Percentiles rank a stretch among this genome's conserved stretches.
These are phyloP conservation scores for Tetrapyrgos nigripes DNA, from an alignment of 1,284 basidiomycete genomes.

Conservation along the genomic window DNA sequence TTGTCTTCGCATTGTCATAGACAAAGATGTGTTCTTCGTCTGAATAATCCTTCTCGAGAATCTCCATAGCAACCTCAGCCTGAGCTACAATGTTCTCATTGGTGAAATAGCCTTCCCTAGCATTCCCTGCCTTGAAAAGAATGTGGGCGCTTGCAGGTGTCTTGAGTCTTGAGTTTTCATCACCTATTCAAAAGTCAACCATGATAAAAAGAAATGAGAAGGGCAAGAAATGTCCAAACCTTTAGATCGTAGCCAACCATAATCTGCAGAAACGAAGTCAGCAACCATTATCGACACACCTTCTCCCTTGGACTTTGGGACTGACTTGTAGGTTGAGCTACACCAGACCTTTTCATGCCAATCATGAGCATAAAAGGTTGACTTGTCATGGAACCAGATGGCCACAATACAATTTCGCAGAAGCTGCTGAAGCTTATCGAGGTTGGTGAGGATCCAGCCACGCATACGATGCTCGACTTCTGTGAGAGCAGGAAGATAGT, in stretches of 20 bases:
- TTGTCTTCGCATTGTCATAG: slow-evolving; percentile 44
- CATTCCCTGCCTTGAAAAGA: slow-evolving; percentile 30
- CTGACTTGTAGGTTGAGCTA: slow-evolving; percentile 16
- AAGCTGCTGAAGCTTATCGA: no score
- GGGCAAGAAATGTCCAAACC: slow-evolving; percentile 21
- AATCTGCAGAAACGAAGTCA: slow-evolving; percentile 48
- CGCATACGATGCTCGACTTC: no score
- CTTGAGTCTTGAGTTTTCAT: no score
- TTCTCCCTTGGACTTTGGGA: slow-evolving; percentile 44
- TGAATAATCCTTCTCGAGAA: slow-evolving; percentile 32
- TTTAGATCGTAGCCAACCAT: slow-evolving; percentile 34
- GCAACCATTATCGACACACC: slow-evolving; percentile 49
- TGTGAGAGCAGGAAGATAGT: no score
- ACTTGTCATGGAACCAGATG: slow-evolving; percentile 35
- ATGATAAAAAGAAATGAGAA: no score
- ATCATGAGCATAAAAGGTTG: slow-evolving; percentile 42
- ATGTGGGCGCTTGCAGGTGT: no score
- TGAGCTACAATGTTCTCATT: slow-evolving; percentile 36
- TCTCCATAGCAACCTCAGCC: slow-evolving; percentile 33
- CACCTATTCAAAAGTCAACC: no score
- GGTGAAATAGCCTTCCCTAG: slow-evolving; percentile 41
- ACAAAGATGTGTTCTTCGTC: slow-evolving; percentile 36
- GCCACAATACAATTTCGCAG: no score
- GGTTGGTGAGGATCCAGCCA: no score
- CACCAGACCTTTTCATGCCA: slow-evolving; percentile 10